phyloP scores from a whole-genome alignment of 140 eudicot genomes.

The Eryngium alpinum region DNA sequence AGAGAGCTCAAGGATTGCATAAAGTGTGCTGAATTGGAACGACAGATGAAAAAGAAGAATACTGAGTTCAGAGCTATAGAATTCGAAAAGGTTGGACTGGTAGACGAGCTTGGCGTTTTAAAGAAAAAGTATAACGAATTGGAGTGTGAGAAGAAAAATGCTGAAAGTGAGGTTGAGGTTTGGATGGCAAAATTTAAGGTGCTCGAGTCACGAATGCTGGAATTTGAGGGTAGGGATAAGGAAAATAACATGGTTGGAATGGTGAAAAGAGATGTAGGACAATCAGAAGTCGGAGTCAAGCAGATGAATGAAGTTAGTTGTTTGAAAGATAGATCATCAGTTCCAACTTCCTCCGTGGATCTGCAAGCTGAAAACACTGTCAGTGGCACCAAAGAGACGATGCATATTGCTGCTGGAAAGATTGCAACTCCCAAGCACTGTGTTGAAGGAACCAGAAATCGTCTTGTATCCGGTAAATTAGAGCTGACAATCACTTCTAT shows the following conservation, averaged over 20 bases:
- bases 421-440: neutral
- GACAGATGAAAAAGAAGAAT: constrained; percentile 23
- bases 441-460: constrained; percentile 11
- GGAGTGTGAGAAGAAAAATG: constrained; percentile 53
- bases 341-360: neutral
- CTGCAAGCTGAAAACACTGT: constrained; percentile 5
- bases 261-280: constrained; percentile 5
- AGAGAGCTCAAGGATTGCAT: constrained; percentile 22
- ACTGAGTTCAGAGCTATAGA: constrained; percentile 17
- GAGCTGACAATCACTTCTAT: neutral
- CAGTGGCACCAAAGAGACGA: neutral
- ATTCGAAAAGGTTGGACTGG: constrained; percentile 17
- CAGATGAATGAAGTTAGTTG: constrained; percentile 6
- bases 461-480: constrained; percentile 21
- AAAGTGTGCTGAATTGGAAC: constrained; percentile 35
- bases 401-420: constrained; percentile 1
- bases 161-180: constrained; percentile 33
- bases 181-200: constrained; percentile 40
- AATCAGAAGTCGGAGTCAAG: constrained; percentile 7
- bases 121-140: constrained; percentile 37
- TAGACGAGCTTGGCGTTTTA: constrained; percentile 28
- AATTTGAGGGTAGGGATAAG: constrained; percentile 26
- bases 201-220: constrained; percentile 23
- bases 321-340: neutral
- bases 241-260: constrained; percentile 6